Evolutionary conservation across 202 grass and related monocot genomes (phyloP).

Genomic region (Schoenoplectus triqueter): DNA sequence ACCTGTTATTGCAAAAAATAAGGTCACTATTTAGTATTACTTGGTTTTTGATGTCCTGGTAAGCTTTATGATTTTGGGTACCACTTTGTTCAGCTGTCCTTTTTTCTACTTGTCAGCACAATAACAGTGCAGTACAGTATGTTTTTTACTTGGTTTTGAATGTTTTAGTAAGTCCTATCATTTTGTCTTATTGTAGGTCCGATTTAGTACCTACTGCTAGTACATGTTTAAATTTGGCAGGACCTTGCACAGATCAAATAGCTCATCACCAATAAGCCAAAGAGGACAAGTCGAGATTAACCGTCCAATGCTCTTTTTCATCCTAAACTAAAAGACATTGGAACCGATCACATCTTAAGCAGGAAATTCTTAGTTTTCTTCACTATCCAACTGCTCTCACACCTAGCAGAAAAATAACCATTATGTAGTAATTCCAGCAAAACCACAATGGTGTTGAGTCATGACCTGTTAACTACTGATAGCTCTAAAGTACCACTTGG

Average conservation of each 20-base stretch:
- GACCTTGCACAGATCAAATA: not conserved
- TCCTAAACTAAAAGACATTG: conserved; percentile 11
- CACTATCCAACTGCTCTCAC: not conserved
- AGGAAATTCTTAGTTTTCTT: not conserved
- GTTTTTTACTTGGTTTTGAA: not conserved
- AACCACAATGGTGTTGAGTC: not conserved
- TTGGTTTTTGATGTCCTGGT: not conserved
- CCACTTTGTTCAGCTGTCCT: not conserved
- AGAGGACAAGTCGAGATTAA: not conserved
- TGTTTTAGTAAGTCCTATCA: not conserved
- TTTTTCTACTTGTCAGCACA: conserved; percentile 6
- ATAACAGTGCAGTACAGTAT: not conserved
- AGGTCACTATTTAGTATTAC: not conserved
- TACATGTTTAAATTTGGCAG: not conserved
- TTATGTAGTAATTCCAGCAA: conserved; percentile 17
- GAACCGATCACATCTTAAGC: not conserved
- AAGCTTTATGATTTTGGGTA: not conserved
- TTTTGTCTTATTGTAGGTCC: not conserved
- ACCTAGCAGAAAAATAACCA: conserved; percentile 16
- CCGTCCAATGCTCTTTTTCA: not conserved
- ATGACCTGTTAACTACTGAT: conserved; percentile 2
- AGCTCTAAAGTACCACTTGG: not conserved
- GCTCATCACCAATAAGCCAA: not conserved
- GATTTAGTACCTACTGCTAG: not conserved
- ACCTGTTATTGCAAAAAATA: conserved; percentile 48